Evolutionary conservation across 306 rosid genomes (phyloP).

Genomic region (Pterocarpus santalinus): DNA sequence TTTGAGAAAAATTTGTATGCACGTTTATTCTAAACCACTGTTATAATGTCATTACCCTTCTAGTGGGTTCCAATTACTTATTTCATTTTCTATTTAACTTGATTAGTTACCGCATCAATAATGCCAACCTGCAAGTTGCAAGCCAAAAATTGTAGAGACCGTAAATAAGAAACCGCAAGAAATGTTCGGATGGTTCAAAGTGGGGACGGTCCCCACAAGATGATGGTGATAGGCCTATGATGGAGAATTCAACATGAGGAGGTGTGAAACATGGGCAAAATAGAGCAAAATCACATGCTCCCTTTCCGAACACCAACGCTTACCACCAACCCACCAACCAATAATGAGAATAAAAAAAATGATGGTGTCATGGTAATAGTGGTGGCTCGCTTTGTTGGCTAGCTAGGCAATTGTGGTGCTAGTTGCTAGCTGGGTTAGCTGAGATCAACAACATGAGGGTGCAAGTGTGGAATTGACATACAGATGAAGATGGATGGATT

Average conservation of each 20-base stretch:
- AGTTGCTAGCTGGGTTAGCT: not conserved
- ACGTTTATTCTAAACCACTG: too few relatives aligned
- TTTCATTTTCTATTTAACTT: not conserved
- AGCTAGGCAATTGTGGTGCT: not conserved
- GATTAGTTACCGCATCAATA: not conserved
- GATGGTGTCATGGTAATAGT: not conserved
- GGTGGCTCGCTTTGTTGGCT: constrained; percentile 18
- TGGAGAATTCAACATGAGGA: not conserved
- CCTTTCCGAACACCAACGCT: constrained; percentile 28
- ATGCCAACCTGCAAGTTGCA: not conserved
- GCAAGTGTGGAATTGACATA: constrained; percentile 14
- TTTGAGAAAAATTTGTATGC: too few relatives aligned
- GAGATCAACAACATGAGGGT: constrained; percentile 12
- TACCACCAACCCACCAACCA: constrained; percentile 45
- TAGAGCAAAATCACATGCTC: constrained; percentile 25
- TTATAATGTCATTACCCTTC: too few relatives aligned
- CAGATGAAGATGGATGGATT: not conserved
- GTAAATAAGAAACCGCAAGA: not conserved
- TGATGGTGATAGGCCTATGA: not conserved
- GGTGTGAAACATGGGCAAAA: not conserved
- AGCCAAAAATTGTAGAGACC: not conserved
- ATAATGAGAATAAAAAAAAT: not conserved
- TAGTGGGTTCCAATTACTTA: too few relatives aligned
- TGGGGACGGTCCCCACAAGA: constrained; percentile 9
- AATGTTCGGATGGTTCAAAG: not conserved